Evolutionary conservation across 441 rosid genomes (phyloP), one percentile per base, ranked within the genome.

Genomic region (Croton laevigatus): DNA sequence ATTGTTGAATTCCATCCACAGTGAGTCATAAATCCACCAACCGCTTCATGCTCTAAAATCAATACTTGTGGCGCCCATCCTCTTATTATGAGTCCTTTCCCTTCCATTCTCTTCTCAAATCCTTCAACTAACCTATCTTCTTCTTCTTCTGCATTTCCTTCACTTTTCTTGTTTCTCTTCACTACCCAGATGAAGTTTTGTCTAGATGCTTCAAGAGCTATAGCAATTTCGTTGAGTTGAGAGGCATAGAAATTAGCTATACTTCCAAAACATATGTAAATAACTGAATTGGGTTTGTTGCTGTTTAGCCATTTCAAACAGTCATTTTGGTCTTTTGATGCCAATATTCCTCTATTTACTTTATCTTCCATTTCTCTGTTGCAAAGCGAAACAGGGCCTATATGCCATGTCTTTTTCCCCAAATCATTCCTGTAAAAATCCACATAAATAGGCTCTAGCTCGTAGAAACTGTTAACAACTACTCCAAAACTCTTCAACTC

Each of bases 391-490:
- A 90, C 77, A 0, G 91, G 89, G 61, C 89, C 94, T 0, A 90
- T 69, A 66, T 78, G 81, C 91, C 91, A 87, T 4, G 85, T 81
- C 60, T 65, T 85, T 72, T 79, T 85, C 10, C 84, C 84, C 17
- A 84, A 59, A 63, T 73, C 78, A 13, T 77, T 75, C 59, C 75
- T 58, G 75, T 74, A 88, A 66, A 77, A 73, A 73, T 84, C 91
- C 54, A 78, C 85, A 34, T 86, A 90, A 22, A n/a, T 57, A 0
- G 85, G 71, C 57, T 88, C 93, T 3, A 88, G 84, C 79, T 88
- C 91, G 46, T 85, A 81, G 78, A 84, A 85, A 59, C 91, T 90
- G 75, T 88, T 90, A 67, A 86, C 74, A 49, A 88, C 45, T n/a
- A 80, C 76, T 36, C 90, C 91, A 62, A 64, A 90, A 84, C 88